Percentiles rank a stretch among this genome's conserved stretches.
phyloP scores from a whole-genome alignment of 1,139 yeast genomes.

The Saccharomycopsis hybrid region DNA sequence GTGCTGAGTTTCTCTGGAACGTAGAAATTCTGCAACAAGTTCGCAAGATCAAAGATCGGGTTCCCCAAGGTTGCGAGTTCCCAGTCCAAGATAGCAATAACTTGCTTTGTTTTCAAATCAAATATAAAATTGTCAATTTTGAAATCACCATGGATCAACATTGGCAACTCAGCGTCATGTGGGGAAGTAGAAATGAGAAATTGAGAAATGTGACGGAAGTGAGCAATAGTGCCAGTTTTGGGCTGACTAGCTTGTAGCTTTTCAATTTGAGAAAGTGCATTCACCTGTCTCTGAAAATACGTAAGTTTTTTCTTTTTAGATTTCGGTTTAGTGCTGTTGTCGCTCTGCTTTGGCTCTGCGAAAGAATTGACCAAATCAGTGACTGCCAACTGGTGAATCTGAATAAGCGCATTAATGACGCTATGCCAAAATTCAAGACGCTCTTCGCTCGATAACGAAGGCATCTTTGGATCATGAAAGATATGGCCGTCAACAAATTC shows the following conservation, averaged over 20 bases:
- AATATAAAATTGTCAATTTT: slow-evolving; percentile 59
- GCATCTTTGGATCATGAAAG: slow-evolving; percentile 50
- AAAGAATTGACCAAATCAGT: slow-evolving; percentile 37
- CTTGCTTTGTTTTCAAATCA: slow-evolving; percentile 42
- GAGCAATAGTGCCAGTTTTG: slow-evolving; percentile 39
- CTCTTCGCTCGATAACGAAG: slow-evolving; percentile 28
- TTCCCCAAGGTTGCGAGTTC: slow-evolving; percentile 65
- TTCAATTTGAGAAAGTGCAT: slow-evolving; percentile 43
- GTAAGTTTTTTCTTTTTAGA: slow-evolving; percentile 33
- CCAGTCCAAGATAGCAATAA: slow-evolving; percentile 61
- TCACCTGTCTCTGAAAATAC: slow-evolving; percentile 52
- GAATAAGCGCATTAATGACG: slow-evolving; percentile 44
- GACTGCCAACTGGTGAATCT: slow-evolving; percentile 49
- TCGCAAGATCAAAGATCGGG: slow-evolving; percentile 58
- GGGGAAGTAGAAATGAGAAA: slow-evolving; percentile 43
- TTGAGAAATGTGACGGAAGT: slow-evolving; percentile 37
- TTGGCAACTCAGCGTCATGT: slow-evolving; percentile 37
- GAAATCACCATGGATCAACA: slow-evolving; percentile 62
- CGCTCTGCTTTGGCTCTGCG: slow-evolving; percentile 36
- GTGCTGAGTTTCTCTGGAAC: slow-evolving; percentile 33
- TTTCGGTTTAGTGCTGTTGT: slow-evolving; percentile 22
- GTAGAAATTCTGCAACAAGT: slow-evolving; percentile 52
- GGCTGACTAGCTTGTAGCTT: slow-evolving; percentile 36
- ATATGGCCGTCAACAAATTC: slow-evolving; percentile 54
- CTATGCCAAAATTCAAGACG: slow-evolving; percentile 40